Conservation (phyloP, 1,284 basidiomycete species). For the Anthracocystis panici-leucophaei region DNA sequence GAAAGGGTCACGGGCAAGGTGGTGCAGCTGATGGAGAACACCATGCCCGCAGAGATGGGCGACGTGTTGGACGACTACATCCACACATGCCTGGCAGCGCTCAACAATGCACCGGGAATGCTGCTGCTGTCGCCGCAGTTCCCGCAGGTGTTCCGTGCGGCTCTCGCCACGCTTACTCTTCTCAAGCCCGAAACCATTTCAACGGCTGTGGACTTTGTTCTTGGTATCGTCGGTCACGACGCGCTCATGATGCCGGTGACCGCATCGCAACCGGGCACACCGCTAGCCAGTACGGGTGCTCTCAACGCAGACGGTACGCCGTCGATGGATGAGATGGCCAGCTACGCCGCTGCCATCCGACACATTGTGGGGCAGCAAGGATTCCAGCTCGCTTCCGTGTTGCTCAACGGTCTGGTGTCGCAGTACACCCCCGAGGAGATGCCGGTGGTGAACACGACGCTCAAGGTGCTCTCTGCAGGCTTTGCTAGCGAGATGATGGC, state of each 20-base stretch:
- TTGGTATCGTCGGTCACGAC: slow-evolving; percentile 78
- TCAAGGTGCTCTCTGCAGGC: slow-evolving; percentile 78
- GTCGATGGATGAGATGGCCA: slow-evolving; percentile 74
- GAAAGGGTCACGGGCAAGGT: slow-evolving; percentile 59
- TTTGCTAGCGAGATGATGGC: slow-evolving; percentile 78
- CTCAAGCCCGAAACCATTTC: slow-evolving; percentile 79
- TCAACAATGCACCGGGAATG: slow-evolving; percentile 79
- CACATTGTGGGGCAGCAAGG: slow-evolving; percentile 81
- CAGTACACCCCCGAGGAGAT: slow-evolving; percentile 86
- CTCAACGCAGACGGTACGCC: slow-evolving; percentile 64
- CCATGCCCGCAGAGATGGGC: slow-evolving; percentile 46
- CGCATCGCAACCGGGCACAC: slow-evolving; percentile 35
- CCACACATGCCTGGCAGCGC: slow-evolving; percentile 81
- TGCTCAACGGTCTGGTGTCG: slow-evolving; percentile 81
- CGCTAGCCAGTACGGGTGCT: slow-evolving; percentile 19
- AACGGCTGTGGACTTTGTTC: slow-evolving; percentile 83
- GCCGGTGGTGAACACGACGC: slow-evolving; percentile 80
- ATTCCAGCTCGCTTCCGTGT: slow-evolving; percentile 77
- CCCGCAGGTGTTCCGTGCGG: slow-evolving; percentile 70
- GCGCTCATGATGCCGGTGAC: slow-evolving; percentile 54
- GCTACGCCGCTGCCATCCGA: slow-evolving; percentile 78
- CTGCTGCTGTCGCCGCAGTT: slow-evolving; percentile 73
- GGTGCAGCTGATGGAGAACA: slow-evolving; percentile 45
- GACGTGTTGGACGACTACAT: slow-evolving; percentile 92
- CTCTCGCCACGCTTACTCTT: slow-evolving; percentile 54